These are phyloP conservation scores for Quercus tomentella DNA, from an alignment of 331 rosid genomes.

Conservation along the genomic window DNA sequence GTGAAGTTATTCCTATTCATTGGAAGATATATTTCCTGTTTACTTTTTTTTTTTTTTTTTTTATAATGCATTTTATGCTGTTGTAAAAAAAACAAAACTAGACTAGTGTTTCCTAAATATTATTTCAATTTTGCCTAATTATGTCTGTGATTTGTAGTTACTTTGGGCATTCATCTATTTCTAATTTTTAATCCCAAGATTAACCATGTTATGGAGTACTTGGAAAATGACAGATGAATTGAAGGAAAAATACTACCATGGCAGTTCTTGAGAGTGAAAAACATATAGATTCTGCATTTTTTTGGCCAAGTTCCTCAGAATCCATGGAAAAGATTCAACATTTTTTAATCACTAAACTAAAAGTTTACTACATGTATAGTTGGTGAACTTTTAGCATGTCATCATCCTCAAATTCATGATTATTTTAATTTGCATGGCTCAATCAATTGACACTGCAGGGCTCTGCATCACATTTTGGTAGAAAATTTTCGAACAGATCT, in stretches of 20 bases:
- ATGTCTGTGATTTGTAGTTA: not conserved
- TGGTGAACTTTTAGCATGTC: not conserved
- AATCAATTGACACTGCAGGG: conserved; percentile 48
- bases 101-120: not conserved
- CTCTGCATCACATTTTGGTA: conserved; percentile 37
- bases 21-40: not conserved
- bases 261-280: not conserved
- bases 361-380: not conserved
- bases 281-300: not conserved
- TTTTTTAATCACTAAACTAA: not conserved
- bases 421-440: not conserved
- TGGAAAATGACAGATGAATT: not conserved
- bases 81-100: not conserved
- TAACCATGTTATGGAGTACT: not conserved
- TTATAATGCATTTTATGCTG: not conserved
- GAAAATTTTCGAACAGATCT: conserved; percentile 25
- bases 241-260: not conserved
- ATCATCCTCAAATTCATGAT: not conserved
- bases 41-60: not conserved
- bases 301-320: too few relatives aligned
- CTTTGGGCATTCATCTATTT: not conserved
- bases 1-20: not conserved
- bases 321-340: not conserved
- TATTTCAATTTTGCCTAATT: not conserved
- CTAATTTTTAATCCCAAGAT: not conserved